A percentile compares a stretch with the other conserved stretches of the same genome.
These are phyloP conservation scores for Mixia osmundae DNA, from an alignment of 1,284 basidiomycete genomes.

Conservation along the genomic window DNA sequence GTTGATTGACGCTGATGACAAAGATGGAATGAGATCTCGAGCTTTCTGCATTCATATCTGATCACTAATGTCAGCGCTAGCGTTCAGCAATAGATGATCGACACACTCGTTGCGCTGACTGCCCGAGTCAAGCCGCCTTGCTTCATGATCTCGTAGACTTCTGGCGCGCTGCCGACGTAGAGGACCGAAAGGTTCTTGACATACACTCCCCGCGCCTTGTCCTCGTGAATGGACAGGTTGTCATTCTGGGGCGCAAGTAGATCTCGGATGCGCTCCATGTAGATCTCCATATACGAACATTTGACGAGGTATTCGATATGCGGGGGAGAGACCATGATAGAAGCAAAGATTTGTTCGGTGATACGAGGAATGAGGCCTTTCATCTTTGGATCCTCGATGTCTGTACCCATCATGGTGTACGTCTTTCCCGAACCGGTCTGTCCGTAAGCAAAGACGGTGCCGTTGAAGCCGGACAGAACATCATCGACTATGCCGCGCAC, in stretches of 20 bases:
- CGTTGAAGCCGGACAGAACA: constrained; percentile 97
- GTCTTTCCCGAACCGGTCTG: constrained; percentile 48
- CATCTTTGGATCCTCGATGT: constrained; percentile 74
- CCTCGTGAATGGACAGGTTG: constrained; percentile 94
- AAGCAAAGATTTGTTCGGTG: constrained; percentile 96
- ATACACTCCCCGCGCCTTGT: constrained; percentile 92
- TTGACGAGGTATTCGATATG: constrained; percentile 97
- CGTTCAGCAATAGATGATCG: not conserved
- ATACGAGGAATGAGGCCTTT: constrained; percentile 97
- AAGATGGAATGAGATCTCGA: constrained; percentile 99
- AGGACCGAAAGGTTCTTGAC: constrained; percentile 95
- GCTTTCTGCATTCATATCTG: constrained; percentile 99
- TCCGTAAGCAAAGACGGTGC: constrained; percentile 94
- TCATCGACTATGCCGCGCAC: constrained; percentile 58
- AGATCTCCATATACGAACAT: constrained; percentile 99
- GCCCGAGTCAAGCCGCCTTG: constrained; percentile 77
- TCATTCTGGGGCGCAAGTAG: constrained; percentile 91
- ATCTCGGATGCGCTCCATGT: constrained; percentile 90
- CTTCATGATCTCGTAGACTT: constrained; percentile 98
- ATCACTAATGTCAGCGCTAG: constrained; percentile 1
- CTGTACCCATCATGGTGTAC: constrained; percentile 85
- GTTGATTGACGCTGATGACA: constrained; percentile 86
- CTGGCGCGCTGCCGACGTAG: constrained; percentile 86
- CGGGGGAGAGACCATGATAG: constrained; percentile 82
- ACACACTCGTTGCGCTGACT: constrained; percentile 80